phyloP scores from a whole-genome alignment of 1,284 basidiomycete species.

The Moniliella sp. region DNA sequence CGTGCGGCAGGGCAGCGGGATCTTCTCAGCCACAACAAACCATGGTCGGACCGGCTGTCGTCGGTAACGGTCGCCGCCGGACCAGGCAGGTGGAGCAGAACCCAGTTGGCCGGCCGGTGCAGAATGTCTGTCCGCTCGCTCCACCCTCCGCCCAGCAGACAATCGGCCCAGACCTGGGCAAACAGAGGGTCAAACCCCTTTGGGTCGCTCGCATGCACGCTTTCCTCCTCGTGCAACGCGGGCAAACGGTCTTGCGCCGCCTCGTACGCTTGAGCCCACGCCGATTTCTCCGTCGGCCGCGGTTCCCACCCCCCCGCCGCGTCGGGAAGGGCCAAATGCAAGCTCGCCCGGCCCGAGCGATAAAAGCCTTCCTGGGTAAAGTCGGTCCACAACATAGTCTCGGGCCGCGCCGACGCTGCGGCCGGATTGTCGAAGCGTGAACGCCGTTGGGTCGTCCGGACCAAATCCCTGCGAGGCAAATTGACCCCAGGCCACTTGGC shows the following conservation, averaged over 20 bases:
- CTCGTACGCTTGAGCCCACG: conserved; percentile 4
- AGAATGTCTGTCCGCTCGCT: conserved; percentile 29
- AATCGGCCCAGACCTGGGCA: conserved; percentile 29
- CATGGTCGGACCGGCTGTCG: conserved; percentile 12
- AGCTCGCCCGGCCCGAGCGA: conserved; percentile 7
- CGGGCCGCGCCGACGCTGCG: conserved; percentile 7
- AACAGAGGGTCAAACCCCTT: conserved; percentile 22
- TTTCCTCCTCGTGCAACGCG: no score
- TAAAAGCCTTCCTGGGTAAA: conserved; percentile 19
- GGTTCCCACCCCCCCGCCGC: conserved; percentile 17
- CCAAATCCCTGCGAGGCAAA: conserved; percentile 21
- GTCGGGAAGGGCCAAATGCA: conserved; percentile 20
- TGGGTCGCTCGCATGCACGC: conserved; percentile 18
- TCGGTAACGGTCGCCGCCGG: no score
- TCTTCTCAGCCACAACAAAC: conserved; percentile 29
- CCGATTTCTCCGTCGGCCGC: conserved; percentile 11
- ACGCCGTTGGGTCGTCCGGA: conserved; percentile 17
- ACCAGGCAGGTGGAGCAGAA: conserved; percentile 16
- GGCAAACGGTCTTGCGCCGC: conserved; percentile 10
- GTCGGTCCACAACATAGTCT: conserved; percentile 22
- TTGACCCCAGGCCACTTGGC: conserved; percentile 20
- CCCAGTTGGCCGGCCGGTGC: conserved; percentile 28
- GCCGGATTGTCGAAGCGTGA: conserved; percentile 27
- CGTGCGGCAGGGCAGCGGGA: conserved; percentile 21
- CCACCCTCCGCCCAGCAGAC: conserved; percentile 26